Conservation (phyloP, 2,329 filamentous ascomycete species). For the Cylindrodendrum hubeiense region DNA sequence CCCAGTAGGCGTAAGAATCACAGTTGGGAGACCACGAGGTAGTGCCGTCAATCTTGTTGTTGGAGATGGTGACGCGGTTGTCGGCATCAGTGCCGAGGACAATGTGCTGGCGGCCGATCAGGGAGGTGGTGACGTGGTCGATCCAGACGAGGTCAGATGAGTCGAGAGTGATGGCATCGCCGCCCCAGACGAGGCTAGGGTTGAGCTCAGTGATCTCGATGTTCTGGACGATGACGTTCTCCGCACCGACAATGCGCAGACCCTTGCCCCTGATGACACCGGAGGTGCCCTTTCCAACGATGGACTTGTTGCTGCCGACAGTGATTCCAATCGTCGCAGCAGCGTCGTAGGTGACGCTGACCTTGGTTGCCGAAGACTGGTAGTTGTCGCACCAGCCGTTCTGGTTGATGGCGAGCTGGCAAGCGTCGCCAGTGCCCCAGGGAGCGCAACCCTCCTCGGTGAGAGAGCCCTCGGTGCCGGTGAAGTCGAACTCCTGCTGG, state of each 20-base stretch:
- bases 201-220: conserved; percentile 66
- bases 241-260: conserved; percentile 57
- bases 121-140: conserved; percentile 65
- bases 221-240: conserved; percentile 71
- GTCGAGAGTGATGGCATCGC: conserved; percentile 67
- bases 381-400: conserved; percentile 70
- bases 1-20: conserved; percentile 70
- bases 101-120: conserved; percentile 69
- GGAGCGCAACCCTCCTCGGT: conserved; percentile 67
- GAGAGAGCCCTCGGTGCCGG: conserved; percentile 63
- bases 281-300: conserved; percentile 63
- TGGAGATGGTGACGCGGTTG: conserved; percentile 68
- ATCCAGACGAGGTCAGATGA: conserved; percentile 59
- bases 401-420: conserved; percentile 71
- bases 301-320: conserved; percentile 66
- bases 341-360: conserved; percentile 60
- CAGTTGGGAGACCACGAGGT: conserved; percentile 67
- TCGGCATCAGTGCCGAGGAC: conserved; percentile 65
- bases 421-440: conserved; percentile 61
- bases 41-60: conserved; percentile 67
- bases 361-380: conserved; percentile 59
- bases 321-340: conserved; percentile 63
- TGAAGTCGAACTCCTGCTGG: conserved; percentile 67
- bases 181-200: conserved; percentile 69
- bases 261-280: conserved; percentile 70